phyloP scores from a whole-genome alignment of 2,329 filamentous ascomycete genomes.

The Alternaria brassicae region DNA sequence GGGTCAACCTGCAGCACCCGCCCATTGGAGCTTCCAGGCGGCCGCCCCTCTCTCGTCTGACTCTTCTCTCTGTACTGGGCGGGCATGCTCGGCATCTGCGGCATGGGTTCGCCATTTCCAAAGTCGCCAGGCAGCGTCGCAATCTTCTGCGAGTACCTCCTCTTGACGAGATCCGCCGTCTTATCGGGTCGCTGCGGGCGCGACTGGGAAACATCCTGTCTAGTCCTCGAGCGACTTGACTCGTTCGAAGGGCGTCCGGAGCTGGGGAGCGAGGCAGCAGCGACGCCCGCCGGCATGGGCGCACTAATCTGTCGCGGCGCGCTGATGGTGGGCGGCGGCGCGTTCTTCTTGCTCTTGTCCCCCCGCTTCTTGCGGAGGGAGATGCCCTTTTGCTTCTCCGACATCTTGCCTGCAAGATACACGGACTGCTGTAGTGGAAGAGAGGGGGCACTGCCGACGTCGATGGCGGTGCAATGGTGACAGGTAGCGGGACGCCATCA shows the following conservation, averaged over 20 bases:
- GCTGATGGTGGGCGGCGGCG: constrained; percentile 54
- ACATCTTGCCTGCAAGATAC: constrained; percentile 49
- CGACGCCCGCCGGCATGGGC: constrained; percentile 45
- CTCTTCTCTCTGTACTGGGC: constrained; percentile 64
- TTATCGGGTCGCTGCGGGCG: constrained; percentile 57
- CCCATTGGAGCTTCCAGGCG: constrained; percentile 57
- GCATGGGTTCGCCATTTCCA: constrained; percentile 71
- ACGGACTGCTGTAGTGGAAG: background rate
- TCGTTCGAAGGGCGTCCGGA: constrained; percentile 48
- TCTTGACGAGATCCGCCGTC: constrained; percentile 86
- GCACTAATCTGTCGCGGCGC: constrained; percentile 62
- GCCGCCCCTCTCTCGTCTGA: constrained; percentile 54
- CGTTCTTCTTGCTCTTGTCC: constrained; percentile 63
- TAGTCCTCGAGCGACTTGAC: constrained; percentile 45
- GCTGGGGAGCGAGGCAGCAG: constrained; percentile 44
- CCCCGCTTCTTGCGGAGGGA: constrained; percentile 69
- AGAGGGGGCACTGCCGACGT: background rate
- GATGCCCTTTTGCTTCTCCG: constrained; percentile 62
- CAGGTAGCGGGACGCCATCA: constrained; percentile 13
- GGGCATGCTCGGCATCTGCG: constrained; percentile 65
- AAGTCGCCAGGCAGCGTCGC: constrained; percentile 76
- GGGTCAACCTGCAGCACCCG: constrained; percentile 74
- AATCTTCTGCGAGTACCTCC: constrained; percentile 92
- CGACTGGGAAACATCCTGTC: constrained; percentile 31
- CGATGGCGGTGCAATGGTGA: constrained; percentile 5